A percentile compares a stretch with the other conserved stretches of the same genome.
These are phyloP conservation scores for Sporobolomyces phaffii DNA, from an alignment of 768 basidiomycete species.

Conservation along the genomic window DNA sequence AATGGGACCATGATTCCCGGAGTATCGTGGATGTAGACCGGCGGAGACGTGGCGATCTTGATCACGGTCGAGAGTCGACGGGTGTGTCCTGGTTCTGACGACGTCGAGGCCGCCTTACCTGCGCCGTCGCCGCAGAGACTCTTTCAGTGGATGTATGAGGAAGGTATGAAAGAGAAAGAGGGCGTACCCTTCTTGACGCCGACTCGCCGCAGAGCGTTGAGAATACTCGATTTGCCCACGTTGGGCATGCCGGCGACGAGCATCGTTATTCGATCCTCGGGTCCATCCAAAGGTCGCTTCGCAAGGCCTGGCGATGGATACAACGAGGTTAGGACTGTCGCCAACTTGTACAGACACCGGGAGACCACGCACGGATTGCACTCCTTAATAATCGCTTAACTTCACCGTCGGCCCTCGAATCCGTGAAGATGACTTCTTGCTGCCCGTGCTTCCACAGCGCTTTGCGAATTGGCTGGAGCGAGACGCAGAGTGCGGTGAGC, in stretches of 20 bases:
- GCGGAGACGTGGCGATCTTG: slow-evolving; percentile 70
- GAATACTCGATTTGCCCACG: slow-evolving; percentile 89
- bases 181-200: slow-evolving; percentile 76
- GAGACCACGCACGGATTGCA: slow-evolving; percentile 48
- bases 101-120: slow-evolving; percentile 83
- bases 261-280: slow-evolving; percentile 49
- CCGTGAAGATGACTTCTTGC: slow-evolving; percentile 48
- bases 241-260: slow-evolving; percentile 98
- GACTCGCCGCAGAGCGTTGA: slow-evolving; percentile 80
- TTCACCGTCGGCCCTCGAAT: slow-evolving; percentile 46
- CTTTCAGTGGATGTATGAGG: too few species aligned
- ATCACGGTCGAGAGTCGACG: slow-evolving; percentile 80
- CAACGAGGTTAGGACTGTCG: too few species aligned
- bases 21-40: slow-evolving; percentile 86
- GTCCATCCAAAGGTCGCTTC: slow-evolving; percentile 26
- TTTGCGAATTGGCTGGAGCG: slow-evolving; percentile 45
- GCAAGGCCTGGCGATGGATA: not conserved
- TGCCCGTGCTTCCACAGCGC: slow-evolving; percentile 46
- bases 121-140: slow-evolving; percentile 37
- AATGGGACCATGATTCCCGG: slow-evolving; percentile 97
- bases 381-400: slow-evolving; percentile 45
- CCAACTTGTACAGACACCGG: too few species aligned
- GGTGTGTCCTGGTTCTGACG: slow-evolving; percentile 83
- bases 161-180: not conserved
- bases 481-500: not conserved